These are phyloP conservation scores for Cryptococcus neoformans DNA, from an alignment of 1,284 basidiomycete genomes.

Conservation along the genomic window DNA sequence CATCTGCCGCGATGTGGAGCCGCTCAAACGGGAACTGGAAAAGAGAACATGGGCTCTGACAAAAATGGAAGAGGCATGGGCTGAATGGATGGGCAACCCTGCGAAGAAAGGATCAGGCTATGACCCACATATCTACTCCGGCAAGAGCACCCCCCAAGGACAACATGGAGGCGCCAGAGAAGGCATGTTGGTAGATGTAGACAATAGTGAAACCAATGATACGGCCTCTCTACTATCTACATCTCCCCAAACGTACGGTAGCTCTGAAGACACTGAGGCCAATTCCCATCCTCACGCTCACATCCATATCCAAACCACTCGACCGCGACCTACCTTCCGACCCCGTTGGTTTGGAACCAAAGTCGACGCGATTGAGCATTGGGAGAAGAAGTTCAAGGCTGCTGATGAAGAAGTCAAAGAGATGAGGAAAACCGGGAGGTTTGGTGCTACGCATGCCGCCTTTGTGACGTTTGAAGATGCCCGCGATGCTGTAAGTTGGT, in stretches of 20 bases:
- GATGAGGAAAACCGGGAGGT: constrained; percentile 55
- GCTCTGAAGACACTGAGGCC: not conserved
- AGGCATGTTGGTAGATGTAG: not conserved
- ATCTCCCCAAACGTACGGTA: constrained; percentile 4
- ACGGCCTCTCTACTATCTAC: constrained; percentile 1
- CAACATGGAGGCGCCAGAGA: not conserved
- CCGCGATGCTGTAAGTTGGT: constrained; percentile 72
- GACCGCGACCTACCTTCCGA: constrained; percentile 35
- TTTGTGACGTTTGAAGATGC: constrained; percentile 98
- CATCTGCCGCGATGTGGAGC: constrained; percentile 78
- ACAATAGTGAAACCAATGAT: not conserved
- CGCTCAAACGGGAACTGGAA: constrained; percentile 69
- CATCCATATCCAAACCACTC: constrained; percentile 26
- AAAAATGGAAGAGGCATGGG: constrained; percentile 79
- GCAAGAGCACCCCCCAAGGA: constrained; percentile 52
- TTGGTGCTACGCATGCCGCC: constrained; percentile 74
- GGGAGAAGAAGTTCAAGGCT: constrained; percentile 70
- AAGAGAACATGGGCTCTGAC: constrained; percentile 72
- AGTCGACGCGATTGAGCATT: constrained; percentile 80
- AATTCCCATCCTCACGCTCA: constrained; percentile 7
- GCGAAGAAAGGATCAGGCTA: constrained; percentile 46
- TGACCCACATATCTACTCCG: constrained; percentile 32
- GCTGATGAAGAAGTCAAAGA: constrained; percentile 65
- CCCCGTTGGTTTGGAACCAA: constrained; percentile 49
- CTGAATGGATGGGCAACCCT: constrained; percentile 87